A percentile compares a stretch with the other conserved stretches of the same genome.
Evolutionary conservation across 345 rosid genomes (phyloP).

Genomic region (Noccaea caerulescens): DNA sequence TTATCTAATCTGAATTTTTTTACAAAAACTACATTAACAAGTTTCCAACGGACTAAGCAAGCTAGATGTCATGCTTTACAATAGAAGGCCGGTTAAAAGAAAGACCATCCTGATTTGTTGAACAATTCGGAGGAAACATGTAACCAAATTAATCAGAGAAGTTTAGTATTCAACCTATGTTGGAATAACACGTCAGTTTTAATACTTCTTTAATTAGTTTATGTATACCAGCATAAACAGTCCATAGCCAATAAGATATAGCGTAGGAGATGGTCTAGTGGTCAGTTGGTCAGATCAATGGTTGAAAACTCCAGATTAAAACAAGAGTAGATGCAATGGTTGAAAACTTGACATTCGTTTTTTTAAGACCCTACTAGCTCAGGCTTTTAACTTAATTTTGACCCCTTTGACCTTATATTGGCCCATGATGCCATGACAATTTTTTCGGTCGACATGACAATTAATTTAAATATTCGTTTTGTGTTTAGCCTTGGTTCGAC

Average conservation of each 20-base stretch:
- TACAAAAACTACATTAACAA: no score
- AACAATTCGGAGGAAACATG: background rate
- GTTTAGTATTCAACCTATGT: background rate
- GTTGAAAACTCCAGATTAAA: constrained; percentile 1
- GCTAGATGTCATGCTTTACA: no score
- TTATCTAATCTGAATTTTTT: no score
- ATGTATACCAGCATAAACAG: background rate
- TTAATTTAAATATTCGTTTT: constrained; percentile 7
- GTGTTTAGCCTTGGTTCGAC: background rate
- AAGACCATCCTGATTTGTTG: background rate
- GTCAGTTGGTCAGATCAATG: constrained; percentile 1
- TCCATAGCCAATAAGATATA: background rate
- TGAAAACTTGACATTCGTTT: background rate
- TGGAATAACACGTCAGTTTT: background rate
- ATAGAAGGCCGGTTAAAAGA: no score
- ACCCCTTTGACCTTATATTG: constrained; percentile 33
- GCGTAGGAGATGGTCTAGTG: background rate
- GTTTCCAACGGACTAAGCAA: no score
- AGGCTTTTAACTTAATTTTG: constrained; percentile 33
- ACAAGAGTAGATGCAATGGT: constrained; percentile 12
- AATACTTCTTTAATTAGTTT: background rate
- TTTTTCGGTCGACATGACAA: constrained; percentile 23
- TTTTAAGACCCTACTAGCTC: constrained; percentile 31
- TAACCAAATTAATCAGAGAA: background rate
- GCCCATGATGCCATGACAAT: constrained; percentile 21